Conservation (phyloP, 495 filamentous ascomycete genomes). For the Astrothelium subdiscretum region DNA sequence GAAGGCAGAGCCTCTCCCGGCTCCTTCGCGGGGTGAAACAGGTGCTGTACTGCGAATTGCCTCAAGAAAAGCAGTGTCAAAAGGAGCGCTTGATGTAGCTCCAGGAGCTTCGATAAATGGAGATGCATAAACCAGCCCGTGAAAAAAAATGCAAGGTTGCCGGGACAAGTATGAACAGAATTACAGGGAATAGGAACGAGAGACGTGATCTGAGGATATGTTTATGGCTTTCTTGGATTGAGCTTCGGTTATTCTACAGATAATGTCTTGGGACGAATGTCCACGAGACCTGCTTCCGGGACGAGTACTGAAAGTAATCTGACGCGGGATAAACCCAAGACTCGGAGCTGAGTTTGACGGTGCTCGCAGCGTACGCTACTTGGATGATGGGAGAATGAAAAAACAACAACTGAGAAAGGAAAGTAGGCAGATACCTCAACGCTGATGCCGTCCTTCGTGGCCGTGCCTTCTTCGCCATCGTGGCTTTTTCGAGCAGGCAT, state of each 20-base stretch:
- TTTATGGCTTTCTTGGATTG: too few species aligned
- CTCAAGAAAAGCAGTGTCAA: too few species aligned
- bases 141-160: too few species aligned
- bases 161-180: too few species aligned
- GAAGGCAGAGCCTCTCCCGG: too few species aligned
- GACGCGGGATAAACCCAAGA: neutral
- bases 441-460: slow-evolving; percentile 22
- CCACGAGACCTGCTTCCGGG: neutral
- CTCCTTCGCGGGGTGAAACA: too few species aligned
- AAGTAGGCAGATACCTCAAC: slow-evolving; percentile 22
- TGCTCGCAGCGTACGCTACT: neutral
- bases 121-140: too few species aligned
- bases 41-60: too few species aligned
- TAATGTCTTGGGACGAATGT: neutral
- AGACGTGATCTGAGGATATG: too few species aligned
- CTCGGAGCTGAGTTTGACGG: neutral
- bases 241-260: neutral
- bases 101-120: too few species aligned
- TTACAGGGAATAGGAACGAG: too few species aligned
- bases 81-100: too few species aligned
- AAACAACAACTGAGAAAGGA: neutral
- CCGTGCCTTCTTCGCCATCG: slow-evolving; percentile 12
- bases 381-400: neutral
- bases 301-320: neutral
- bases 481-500: slow-evolving; percentile 32